Evolutionary conservation across 1,284 basidiomycete genomes (phyloP), one percentile per base, ranked within the genome.

Genomic region (Pascua guehoae): DNA sequence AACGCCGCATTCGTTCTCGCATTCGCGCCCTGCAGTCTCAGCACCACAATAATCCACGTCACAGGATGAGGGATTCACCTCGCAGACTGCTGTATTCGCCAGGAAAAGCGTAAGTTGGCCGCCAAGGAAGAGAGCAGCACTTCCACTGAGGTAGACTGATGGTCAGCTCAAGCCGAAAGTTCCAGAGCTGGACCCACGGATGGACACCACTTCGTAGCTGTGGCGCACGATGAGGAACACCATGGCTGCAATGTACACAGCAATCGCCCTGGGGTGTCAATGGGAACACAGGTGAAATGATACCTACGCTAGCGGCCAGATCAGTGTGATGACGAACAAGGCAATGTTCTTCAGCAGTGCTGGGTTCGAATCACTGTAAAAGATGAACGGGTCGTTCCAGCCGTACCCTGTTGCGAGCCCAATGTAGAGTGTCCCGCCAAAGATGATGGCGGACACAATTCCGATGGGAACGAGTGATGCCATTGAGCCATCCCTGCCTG

Each of bases 251-350:
- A 89, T 81, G 73, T 88, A 91, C 15, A 85, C 42, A 18, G 89
- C 61, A 15, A 84, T 81, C 36, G 86, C 85, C 55, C 88, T 89
- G 67, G 1, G 24, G 11, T 7, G 39, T 58, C 50, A 58, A 44
- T 16, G 8, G 12, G 24, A 4, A 16, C 12, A 37, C n/a, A 8
- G 52, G 15, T 15, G n/a, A 37, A 32, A 8, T 1, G 39, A 4
- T 12, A 83, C 85, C 70, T 71, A 91, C 86, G 77, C 81, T 50
- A 81, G 85, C n/a, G 90, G 91, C 90, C 89, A 91, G 47, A 93
- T 84, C 62, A 84, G 84, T 12, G 88, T 88, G 53, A 92, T 72
- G 4, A 91, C 83, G 66, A 92, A 93, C 24, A 93, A 75, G 14
- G 87, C 79, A 49, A 86, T 84, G 66, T 83, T 87, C 59, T 78